phyloP scores from a whole-genome alignment of 805 yeast genomes.

The Danielozyma ontarioensis region DNA sequence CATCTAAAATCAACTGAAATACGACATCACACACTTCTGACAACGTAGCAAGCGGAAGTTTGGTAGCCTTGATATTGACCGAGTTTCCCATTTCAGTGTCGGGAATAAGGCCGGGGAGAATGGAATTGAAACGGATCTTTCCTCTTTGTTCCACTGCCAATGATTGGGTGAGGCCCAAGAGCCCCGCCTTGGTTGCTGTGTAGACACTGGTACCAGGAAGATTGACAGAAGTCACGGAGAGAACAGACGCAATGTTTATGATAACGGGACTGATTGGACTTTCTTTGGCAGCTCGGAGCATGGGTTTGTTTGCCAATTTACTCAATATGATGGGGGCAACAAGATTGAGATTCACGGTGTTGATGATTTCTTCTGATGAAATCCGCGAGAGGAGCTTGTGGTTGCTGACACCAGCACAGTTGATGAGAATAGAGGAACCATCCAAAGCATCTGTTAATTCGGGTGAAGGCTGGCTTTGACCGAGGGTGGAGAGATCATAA shows the following conservation, averaged over 20 bases:
- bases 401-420: conserved; percentile 67
- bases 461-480: conserved; percentile 1
- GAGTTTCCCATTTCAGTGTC: conserved; percentile 62
- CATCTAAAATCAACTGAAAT: conserved; percentile 16
- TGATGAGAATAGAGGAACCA: conserved; percentile 44
- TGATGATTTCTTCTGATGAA: conserved; percentile 33
- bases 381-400: conserved; percentile 44
- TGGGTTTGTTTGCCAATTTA: conserved; percentile 44
- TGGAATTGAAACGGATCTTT: conserved; percentile 55
- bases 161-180: conserved; percentile 55
- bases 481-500: conserved; percentile 25
- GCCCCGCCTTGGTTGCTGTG: conserved; percentile 66
- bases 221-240: conserved; percentile 36
- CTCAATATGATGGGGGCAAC: conserved; percentile 57
- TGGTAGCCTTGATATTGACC: conserved; percentile 17
- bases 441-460: conserved; percentile 20
- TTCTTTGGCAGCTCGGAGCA: conserved; percentile 35
- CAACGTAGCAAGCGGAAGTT: conserved; percentile 17
- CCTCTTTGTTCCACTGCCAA: conserved; percentile 57
- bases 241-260: conserved; percentile 62
- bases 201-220: conserved; percentile 61
- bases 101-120: conserved; percentile 62
- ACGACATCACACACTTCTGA: conserved; percentile 23
- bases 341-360: conserved; percentile 52
- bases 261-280: conserved; percentile 31